Evolutionary conservation across 345 rosid species (phyloP).

Genomic region (Murraya paniculata): DNA sequence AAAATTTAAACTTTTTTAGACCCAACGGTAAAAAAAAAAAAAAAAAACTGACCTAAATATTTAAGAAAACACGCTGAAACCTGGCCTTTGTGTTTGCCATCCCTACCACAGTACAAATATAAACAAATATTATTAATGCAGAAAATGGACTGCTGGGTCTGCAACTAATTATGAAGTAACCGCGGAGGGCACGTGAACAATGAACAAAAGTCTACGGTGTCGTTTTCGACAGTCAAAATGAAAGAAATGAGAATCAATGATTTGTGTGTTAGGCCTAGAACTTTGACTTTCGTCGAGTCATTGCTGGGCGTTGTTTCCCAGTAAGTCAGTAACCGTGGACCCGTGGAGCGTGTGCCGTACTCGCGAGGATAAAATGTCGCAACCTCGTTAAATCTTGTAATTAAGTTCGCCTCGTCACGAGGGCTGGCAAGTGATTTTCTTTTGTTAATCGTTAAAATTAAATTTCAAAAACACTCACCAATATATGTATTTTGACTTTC

Average conservation of each 20-base stretch:
- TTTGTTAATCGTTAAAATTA: no score
- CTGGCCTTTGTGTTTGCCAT: no score
- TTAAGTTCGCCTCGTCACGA: neutral
- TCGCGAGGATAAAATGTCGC: neutral
- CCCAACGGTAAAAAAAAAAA: no score
- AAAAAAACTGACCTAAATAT: no score
- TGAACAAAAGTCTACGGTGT: neutral
- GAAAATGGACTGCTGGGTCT: no score
- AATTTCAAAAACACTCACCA: no score
- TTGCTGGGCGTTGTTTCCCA: neutral
- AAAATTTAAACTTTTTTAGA: no score
- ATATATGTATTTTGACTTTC: no score
- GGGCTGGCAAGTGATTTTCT: neutral
- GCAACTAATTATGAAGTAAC: slow-evolving; percentile 16
- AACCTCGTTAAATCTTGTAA: neutral
- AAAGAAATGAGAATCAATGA: neutral
- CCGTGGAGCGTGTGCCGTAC: neutral
- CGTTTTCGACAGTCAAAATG: neutral
- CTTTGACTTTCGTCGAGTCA: neutral
- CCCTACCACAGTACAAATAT: no score
- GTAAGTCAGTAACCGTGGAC: neutral
- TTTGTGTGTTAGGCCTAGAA: neutral
- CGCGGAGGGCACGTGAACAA: no score
- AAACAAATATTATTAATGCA: no score
- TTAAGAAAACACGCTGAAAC: no score